Conservation (phyloP, 2,329 filamentous ascomycete species). For the Ceratocystis colombiana region DNA sequence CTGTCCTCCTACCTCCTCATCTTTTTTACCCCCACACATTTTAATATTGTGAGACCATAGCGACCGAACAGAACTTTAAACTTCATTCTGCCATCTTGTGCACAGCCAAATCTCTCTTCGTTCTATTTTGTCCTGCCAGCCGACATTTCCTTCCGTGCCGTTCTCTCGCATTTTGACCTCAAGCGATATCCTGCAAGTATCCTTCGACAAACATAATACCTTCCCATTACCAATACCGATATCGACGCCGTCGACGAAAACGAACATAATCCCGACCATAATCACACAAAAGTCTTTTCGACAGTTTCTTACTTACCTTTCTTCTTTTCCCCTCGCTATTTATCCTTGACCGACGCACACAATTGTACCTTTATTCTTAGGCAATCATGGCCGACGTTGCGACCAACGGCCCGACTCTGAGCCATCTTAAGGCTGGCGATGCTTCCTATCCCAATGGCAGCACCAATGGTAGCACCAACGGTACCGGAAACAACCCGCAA, state of each 20-base stretch:
- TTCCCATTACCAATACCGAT: background rate
- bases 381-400: slow-evolving; percentile 18
- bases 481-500: slow-evolving; percentile 2
- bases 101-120: background rate
- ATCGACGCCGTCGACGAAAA: background rate
- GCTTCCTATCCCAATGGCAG: background rate
- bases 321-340: background rate
- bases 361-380: background rate
- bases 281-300: background rate
- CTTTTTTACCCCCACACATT: slow-evolving; percentile 2
- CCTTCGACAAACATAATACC: background rate
- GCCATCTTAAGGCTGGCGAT: background rate
- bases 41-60: slow-evolving; percentile 10
- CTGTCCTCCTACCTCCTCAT: background rate
- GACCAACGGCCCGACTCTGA: slow-evolving; percentile 19
- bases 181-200: background rate
- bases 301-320: background rate
- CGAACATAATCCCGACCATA: slow-evolving; percentile 5
- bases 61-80: slow-evolving; percentile 4
- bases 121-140: background rate
- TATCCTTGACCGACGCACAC: background rate
- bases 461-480: background rate
- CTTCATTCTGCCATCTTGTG: slow-evolving; percentile 1
- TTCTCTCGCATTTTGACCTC: background rate
- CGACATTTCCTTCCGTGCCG: background rate